Conservation (phyloP, 2,329 filamentous ascomycete genomes). For the Sarocladium oryzae region DNA sequence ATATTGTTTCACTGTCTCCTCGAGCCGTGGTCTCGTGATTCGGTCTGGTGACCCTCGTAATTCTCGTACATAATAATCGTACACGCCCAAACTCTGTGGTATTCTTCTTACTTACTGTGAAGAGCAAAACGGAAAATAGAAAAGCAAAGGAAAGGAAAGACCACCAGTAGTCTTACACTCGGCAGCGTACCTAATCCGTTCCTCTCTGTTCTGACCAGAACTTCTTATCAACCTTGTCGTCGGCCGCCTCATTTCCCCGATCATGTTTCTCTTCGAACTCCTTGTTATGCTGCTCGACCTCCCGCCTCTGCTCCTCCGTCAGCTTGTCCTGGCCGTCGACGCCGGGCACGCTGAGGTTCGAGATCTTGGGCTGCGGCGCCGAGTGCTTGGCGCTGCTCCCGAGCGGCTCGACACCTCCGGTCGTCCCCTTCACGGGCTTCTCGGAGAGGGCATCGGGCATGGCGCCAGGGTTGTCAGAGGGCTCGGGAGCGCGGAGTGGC, state of each 20-base stretch:
- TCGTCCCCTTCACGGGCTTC: slow-evolving; percentile 26
- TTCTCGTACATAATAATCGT: too few species aligned
- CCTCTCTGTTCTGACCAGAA: slow-evolving; percentile 36
- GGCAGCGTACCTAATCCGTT: neutral
- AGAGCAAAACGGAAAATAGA: too few species aligned
- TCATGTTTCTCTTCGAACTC: slow-evolving; percentile 52
- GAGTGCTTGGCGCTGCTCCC: slow-evolving; percentile 24
- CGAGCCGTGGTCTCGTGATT: too few species aligned
- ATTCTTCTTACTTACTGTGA: too few species aligned
- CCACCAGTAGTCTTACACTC: too few species aligned
- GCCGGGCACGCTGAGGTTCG: slow-evolving; percentile 38
- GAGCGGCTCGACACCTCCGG: slow-evolving; percentile 32
- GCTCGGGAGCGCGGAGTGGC: slow-evolving; percentile 10
- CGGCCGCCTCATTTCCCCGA: slow-evolving; percentile 29
- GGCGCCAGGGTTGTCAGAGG: slow-evolving; percentile 11
- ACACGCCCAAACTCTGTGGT: too few species aligned
- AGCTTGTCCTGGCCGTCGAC: slow-evolving; percentile 23
- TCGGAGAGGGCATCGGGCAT: slow-evolving; percentile 23
- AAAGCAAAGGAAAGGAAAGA: too few species aligned
- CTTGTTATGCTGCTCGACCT: slow-evolving; percentile 52
- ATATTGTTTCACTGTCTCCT: too few species aligned
- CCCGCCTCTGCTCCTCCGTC: slow-evolving; percentile 44
- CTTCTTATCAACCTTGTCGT: slow-evolving; percentile 48
- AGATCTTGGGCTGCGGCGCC: slow-evolving; percentile 44
- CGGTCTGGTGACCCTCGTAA: too few species aligned